Evolutionary conservation across 495 filamentous ascomycete species (phyloP).

Genomic region (Viridothelium virens): DNA sequence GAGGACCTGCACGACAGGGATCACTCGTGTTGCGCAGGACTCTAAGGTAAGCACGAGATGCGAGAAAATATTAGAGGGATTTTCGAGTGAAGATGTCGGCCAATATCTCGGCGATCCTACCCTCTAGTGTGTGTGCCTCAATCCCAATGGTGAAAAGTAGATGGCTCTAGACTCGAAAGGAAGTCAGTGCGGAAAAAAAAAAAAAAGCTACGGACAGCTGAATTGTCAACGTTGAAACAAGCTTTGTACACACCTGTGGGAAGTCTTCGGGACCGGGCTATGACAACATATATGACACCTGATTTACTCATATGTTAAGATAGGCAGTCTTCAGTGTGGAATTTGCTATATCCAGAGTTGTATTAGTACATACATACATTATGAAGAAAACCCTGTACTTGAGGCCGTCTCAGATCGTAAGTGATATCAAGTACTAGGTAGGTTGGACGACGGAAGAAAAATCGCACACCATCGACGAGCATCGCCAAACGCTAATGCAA

Average conservation of each 20-base stretch:
- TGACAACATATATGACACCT: no score
- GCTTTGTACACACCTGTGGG: no score
- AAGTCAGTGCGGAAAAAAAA: no score
- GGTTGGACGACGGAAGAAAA: background rate
- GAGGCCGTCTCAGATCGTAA: background rate
- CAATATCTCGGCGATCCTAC: background rate
- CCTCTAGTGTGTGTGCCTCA: background rate
- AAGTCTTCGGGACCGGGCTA: no score
- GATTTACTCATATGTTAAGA: no score
- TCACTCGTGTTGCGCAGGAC: background rate
- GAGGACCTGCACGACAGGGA: no score
- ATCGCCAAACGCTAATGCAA: constrained; percentile 2
- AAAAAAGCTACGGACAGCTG: no score
- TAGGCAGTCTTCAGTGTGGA: background rate
- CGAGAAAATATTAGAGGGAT: background rate
- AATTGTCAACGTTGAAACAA: no score
- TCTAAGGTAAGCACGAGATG: background rate
- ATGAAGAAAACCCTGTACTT: background rate
- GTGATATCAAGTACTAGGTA: background rate
- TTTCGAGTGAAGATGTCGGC: background rate
- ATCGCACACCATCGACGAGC: background rate
- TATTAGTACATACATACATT: constrained; percentile 9
- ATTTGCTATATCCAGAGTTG: background rate
- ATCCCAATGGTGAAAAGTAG: background rate
- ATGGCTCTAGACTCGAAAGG: background rate